Conservation (phyloP, 371 early-diverging fungal species). For the Mortierella sp. region DNA sequence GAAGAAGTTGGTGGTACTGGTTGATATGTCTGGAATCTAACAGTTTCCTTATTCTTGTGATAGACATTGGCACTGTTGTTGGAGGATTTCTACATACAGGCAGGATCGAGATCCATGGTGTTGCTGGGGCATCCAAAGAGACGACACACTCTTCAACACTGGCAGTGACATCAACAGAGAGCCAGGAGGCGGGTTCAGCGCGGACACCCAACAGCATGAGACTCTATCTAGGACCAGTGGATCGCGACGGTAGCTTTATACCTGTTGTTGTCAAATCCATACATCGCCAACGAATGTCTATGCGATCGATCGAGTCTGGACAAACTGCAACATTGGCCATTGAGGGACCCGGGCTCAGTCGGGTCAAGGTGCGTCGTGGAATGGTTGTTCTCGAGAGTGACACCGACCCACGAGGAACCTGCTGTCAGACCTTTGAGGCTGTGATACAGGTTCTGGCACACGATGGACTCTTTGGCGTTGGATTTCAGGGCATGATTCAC, state of each 20-base stretch:
- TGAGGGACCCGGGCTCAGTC: conserved; percentile 61
- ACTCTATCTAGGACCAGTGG: conserved; percentile 69
- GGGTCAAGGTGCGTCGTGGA: conserved; percentile 65
- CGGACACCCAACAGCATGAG: conserved; percentile 23
- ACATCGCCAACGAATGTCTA: conserved; percentile 88
- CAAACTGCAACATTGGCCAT: conserved; percentile 90
- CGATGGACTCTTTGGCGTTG: conserved; percentile 68
- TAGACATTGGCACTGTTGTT: conserved; percentile 70
- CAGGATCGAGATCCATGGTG: conserved; percentile 52
- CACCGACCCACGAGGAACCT: conserved; percentile 60
- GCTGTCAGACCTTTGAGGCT: conserved; percentile 87
- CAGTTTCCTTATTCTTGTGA: conserved; percentile 39
- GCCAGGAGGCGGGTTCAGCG: not conserved
- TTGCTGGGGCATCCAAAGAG: conserved; percentile 25
- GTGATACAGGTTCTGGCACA: conserved; percentile 83
- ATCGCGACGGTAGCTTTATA: conserved; percentile 66
- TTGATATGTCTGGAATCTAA: conserved; percentile 72
- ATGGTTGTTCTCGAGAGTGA: conserved; percentile 84
- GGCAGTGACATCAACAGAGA: not conserved
- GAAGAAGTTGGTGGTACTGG: conserved; percentile 68
- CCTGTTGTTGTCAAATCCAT: conserved; percentile 81
- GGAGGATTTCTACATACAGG: conserved; percentile 71
- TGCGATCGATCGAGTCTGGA: conserved; percentile 81
- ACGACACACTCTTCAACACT: conserved; percentile 6
- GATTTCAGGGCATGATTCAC: conserved; percentile 94